phyloP scores from a whole-genome alignment of 1,284 basidiomycete genomes.

The Ceratobasidium sp. region DNA sequence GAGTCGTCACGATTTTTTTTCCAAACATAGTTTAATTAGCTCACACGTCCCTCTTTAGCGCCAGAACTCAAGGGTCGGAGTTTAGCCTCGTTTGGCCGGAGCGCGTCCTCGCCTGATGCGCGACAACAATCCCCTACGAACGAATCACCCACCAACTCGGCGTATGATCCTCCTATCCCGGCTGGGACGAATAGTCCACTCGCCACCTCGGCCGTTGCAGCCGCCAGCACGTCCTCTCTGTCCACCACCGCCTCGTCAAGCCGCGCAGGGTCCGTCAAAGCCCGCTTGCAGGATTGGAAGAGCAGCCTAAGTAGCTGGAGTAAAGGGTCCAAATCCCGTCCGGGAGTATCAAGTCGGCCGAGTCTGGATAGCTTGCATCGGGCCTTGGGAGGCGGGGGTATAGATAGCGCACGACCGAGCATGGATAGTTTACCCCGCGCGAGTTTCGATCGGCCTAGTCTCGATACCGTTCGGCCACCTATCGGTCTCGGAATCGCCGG shows the following conservation, averaged over 20 bases:
- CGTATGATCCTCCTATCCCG: background rate
- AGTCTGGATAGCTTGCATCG: conserved; percentile 26
- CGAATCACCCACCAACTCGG: conserved; percentile 11
- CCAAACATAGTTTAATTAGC: background rate
- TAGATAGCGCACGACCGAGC: conserved; percentile 22
- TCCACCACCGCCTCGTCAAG: conserved; percentile 22
- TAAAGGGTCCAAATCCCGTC: conserved; percentile 8
- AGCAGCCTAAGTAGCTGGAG: conserved; percentile 35
- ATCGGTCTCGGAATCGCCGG: background rate
- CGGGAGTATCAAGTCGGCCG: conserved; percentile 10
- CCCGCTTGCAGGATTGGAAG: conserved; percentile 37
- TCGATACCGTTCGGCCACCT: conserved; percentile 27
- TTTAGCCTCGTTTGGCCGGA: conserved; percentile 17
- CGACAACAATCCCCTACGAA: background rate
- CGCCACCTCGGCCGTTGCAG: conserved; percentile 9
- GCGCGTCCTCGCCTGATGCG: conserved; percentile 26
- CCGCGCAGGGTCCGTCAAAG: conserved; percentile 32
- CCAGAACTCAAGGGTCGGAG: conserved; percentile 26
- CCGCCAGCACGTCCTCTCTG: conserved; percentile 35
- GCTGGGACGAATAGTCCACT: background rate
- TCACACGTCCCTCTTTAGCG: conserved; percentile 1
- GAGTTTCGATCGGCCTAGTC: conserved; percentile 33
- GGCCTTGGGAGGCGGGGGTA: conserved; percentile 17
- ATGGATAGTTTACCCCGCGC: conserved; percentile 8
- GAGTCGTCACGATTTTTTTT: background rate